Conservation (phyloP, 345 rosid genomes). For the Eutrema heterophyllum region DNA sequence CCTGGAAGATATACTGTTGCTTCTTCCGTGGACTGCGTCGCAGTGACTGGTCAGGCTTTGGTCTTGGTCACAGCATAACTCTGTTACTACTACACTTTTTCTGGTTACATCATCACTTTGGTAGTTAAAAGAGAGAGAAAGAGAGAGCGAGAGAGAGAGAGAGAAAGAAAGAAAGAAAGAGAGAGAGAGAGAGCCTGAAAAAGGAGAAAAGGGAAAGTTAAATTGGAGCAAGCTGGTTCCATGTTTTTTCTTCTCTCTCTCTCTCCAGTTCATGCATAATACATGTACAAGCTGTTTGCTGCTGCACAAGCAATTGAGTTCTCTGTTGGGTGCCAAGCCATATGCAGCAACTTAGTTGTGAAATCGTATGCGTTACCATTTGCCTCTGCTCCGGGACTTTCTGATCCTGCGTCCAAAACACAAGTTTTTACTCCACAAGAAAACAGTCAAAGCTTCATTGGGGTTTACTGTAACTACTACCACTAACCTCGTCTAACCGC, state of each 20-base stretch:
- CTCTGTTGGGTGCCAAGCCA: slow-evolving; percentile 98
- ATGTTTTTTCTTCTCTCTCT: slow-evolving; percentile 1
- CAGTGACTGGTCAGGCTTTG: slow-evolving; percentile 25
- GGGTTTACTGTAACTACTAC: background rate
- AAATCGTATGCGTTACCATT: slow-evolving; percentile 91
- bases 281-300: slow-evolving; percentile 99
- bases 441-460: background rate
- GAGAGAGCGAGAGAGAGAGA: background rate
- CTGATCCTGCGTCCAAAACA: slow-evolving; percentile 62
- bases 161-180: background rate
- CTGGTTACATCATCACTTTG: slow-evolving; percentile 34
- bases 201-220: slow-evolving; percentile 14
- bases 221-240: slow-evolving; percentile 20
- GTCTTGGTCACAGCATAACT: slow-evolving; percentile 20
- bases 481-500: slow-evolving; percentile 88
- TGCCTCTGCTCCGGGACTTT: slow-evolving; percentile 67
- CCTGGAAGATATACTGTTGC: slow-evolving; percentile 13
- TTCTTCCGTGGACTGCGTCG: slow-evolving; percentile 6
- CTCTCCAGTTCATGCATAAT: slow-evolving; percentile 62
- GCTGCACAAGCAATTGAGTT: slow-evolving; percentile 99
- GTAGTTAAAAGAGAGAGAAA: slow-evolving; percentile 11
- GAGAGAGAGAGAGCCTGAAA: background rate
- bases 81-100: slow-evolving; percentile 29
- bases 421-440: background rate
- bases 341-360: slow-evolving; percentile 88